Percentiles rank a stretch among this genome's conserved stretches.
phyloP scores from a whole-genome alignment of 2,329 filamentous ascomycete genomes.

The Aureobasidium pullulans region DNA sequence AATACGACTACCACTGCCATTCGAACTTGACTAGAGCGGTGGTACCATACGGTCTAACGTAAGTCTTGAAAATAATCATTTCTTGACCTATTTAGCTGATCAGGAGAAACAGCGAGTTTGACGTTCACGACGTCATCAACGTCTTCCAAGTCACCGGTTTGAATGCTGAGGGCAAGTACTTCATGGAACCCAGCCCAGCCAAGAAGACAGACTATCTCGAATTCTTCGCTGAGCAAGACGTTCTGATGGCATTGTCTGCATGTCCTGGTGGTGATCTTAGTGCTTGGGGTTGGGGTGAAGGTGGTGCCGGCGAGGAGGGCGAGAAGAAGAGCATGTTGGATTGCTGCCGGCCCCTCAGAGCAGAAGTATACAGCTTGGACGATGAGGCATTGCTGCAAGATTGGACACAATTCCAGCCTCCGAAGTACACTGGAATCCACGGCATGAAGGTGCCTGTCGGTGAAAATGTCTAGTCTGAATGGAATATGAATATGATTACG shows the following conservation, averaged over 20 bases:
- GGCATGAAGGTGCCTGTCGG: constrained; percentile 50
- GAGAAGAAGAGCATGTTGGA: constrained; percentile 62
- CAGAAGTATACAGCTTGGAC: constrained; percentile 60
- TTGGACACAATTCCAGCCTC: constrained; percentile 56
- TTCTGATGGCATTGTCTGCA: constrained; percentile 59
- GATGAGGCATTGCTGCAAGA: constrained; percentile 44
- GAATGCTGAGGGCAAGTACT: constrained; percentile 64
- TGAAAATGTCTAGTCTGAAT: constrained; percentile 21
- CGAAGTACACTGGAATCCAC: constrained; percentile 59
- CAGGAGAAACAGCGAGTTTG: constrained; percentile 44
- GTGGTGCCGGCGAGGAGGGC: constrained; percentile 47
- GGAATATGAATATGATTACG: neutral
- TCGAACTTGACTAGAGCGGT: constrained; percentile 72
- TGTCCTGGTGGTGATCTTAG: constrained; percentile 78
- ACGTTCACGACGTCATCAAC: constrained; percentile 81
- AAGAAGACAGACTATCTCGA: constrained; percentile 55
- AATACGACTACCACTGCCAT: constrained; percentile 78
- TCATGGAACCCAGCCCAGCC: constrained; percentile 61
- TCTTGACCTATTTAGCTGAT: neutral
- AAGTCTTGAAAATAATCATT: neutral
- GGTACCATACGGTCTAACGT: constrained; percentile 54
- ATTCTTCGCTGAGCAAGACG: constrained; percentile 72
- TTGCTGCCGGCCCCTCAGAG: constrained; percentile 65
- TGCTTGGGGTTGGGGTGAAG: constrained; percentile 69
- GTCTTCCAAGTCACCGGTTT: constrained; percentile 79